phyloP scores from a whole-genome alignment of 2,329 filamentous ascomycete species.

The Sodiomyces alkalinus region DNA sequence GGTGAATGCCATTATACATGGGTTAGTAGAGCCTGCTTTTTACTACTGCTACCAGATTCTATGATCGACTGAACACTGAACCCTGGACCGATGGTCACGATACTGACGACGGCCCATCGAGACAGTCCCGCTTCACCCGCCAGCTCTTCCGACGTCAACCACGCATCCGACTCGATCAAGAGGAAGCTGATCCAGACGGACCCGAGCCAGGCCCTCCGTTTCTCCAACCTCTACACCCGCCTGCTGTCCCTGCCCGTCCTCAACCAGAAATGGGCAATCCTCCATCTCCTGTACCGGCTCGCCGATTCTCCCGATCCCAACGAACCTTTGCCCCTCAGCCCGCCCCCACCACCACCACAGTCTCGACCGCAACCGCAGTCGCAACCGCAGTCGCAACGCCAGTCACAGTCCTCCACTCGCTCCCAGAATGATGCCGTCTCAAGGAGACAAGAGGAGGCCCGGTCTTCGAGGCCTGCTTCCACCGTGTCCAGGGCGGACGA shows the following conservation, averaged over 20 bases:
- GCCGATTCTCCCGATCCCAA: slow-evolving; percentile 49
- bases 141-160: slow-evolving; percentile 62
- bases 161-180: slow-evolving; percentile 86
- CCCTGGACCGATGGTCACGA: too few species aligned
- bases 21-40: slow-evolving; percentile 19
- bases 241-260: slow-evolving; percentile 84
- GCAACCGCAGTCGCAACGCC: neutral
- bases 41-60: neutral
- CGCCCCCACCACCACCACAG: slow-evolving; percentile 7
- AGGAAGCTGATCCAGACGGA: slow-evolving; percentile 70
- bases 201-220: slow-evolving; percentile 63
- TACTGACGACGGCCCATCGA: slow-evolving; percentile 2
- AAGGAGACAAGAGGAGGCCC: slow-evolving; percentile 22
- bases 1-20: slow-evolving; percentile 34
- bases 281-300: slow-evolving; percentile 78
- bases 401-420: slow-evolving; percentile 16
- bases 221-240: slow-evolving; percentile 81
- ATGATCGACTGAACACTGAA: neutral
- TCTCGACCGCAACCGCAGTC: slow-evolving; percentile 4
- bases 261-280: slow-evolving; percentile 90
- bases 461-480: slow-evolving; percentile 18
- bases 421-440: slow-evolving; percentile 18
- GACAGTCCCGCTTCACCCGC: slow-evolving; percentile 33
- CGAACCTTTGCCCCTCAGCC: slow-evolving; percentile 32
- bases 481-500: slow-evolving; percentile 26